phyloP scores from a whole-genome alignment of 331 rosid species.

The Pyrus hybrid region DNA sequence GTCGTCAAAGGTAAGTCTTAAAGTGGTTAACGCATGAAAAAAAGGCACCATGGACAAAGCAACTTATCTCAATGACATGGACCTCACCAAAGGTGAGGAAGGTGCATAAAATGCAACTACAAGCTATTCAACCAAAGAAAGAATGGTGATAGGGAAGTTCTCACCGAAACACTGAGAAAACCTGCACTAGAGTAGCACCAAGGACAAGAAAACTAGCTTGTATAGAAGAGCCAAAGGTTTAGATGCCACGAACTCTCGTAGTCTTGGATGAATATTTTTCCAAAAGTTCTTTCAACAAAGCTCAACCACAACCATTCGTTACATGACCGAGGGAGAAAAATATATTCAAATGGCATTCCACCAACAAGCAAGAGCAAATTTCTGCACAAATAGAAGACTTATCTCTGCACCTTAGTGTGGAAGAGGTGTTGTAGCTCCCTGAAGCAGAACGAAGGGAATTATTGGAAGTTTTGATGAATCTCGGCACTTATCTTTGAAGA shows the following conservation, averaged over 20 bases:
- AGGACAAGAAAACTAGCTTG: too few relatives aligned
- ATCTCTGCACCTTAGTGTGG: not conserved
- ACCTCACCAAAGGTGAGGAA: too few relatives aligned
- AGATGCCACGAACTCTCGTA: fast-evolving
- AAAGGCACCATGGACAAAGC: too few relatives aligned
- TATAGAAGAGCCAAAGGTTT: not conserved
- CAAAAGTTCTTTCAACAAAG: not conserved
- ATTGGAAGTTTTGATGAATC: not conserved
- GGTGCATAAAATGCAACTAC: not conserved
- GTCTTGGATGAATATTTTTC: not conserved
- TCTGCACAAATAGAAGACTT: too few relatives aligned
- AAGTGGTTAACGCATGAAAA: too few relatives aligned
- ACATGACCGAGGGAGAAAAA: too few relatives aligned
- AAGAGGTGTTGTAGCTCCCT: not conserved
- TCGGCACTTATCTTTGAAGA: not conserved
- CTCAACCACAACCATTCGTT: too few relatives aligned
- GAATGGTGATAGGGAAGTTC: not conserved
- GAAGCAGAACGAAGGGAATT: not conserved
- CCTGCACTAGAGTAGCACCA: too few relatives aligned
- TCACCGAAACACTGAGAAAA: not conserved
- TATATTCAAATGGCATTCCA: too few relatives aligned
- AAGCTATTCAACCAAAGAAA: not conserved
- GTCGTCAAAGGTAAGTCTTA: too few relatives aligned
- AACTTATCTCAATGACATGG: too few relatives aligned
- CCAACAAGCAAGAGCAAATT: too few relatives aligned